Evolutionary conservation across 305 asterid genomes (phyloP), one percentile per base, ranked within the genome.

Genomic region (Fraxinus sp.): DNA sequence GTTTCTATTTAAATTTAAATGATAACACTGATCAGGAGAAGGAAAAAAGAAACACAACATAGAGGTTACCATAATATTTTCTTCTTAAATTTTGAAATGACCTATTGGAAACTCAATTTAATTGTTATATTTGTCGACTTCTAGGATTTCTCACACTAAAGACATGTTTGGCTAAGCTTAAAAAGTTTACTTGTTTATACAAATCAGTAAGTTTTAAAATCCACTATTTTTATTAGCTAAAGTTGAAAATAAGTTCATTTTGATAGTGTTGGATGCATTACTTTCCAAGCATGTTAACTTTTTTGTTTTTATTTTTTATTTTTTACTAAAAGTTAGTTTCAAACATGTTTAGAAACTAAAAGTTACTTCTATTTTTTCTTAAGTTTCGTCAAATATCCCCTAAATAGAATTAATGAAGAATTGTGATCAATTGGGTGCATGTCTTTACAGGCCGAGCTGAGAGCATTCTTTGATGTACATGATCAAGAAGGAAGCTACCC

Each of bases 401-500:
- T 24, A 24, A 64, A 64, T 22, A 22, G 30, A 10, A 22, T 5
- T 64, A 24, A 1, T 10, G 35, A 22, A 33, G 35, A 64, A 26
- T 9, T 28, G 71, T 22, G 20, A 30, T 32, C 28, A 16, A 28
- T 66, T n/a, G 44, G 72, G 30, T 22, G 41, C 37, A 33, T 57
- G 30, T 83, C 14, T 44, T 46, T 64, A 76, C 85, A 89, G 92
- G 90, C 86, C 39, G 92, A 89, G 87, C 78, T 89, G 87, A 87
- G 81, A 71, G 92, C 92, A 73, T 89, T 89, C 86, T 89, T 87
- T 32, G 92, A 88, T 37, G 90, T 89, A 32, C 92, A 89, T 33
- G 92, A 89, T 79, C 89, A 89, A 83, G 92, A 89, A 86, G 92
- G 92, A 82, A 89, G 91, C 87, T 82, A 79, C 35, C 89, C 92